Conservation (phyloP, 192 early-diverging fungal species). For the Backusella australiensis region DNA sequence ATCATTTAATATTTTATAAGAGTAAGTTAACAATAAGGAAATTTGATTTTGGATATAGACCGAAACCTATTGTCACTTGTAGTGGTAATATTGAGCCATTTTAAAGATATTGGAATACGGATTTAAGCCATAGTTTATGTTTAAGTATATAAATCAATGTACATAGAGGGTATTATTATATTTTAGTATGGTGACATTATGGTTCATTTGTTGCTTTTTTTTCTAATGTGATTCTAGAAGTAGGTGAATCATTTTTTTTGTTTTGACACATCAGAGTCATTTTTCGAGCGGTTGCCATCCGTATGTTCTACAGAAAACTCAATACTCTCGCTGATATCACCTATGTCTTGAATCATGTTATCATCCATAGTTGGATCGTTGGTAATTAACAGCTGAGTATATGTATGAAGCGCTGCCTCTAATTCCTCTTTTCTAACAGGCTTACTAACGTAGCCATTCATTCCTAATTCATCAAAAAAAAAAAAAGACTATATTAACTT, state of each 20-base stretch:
- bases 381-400: background rate
- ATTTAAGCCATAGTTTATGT: background rate
- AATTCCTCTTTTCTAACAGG: conserved; percentile 50
- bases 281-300: background rate
- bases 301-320: background rate
- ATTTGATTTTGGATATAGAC: too few species aligned
- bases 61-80: background rate
- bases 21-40: too few species aligned
- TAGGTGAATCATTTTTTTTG: background rate
- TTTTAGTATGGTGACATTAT: background rate
- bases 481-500: background rate
- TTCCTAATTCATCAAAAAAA: conserved; percentile 5
- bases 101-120: background rate
- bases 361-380: background rate
- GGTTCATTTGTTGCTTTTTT: background rate
- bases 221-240: background rate
- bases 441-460: conserved; percentile 54
- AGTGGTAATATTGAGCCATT: background rate
- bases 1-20: too few species aligned
- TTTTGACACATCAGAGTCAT: background rate
- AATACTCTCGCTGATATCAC: background rate
- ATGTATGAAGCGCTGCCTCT: conserved; percentile 14
- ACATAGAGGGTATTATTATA: background rate
- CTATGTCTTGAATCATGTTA: background rate
- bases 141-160: background rate